Percentiles rank a stretch among this genome's conserved stretches.
These are phyloP conservation scores for Monsonia emarginata DNA, from an alignment of 441 rosid species.

Conservation along the genomic window DNA sequence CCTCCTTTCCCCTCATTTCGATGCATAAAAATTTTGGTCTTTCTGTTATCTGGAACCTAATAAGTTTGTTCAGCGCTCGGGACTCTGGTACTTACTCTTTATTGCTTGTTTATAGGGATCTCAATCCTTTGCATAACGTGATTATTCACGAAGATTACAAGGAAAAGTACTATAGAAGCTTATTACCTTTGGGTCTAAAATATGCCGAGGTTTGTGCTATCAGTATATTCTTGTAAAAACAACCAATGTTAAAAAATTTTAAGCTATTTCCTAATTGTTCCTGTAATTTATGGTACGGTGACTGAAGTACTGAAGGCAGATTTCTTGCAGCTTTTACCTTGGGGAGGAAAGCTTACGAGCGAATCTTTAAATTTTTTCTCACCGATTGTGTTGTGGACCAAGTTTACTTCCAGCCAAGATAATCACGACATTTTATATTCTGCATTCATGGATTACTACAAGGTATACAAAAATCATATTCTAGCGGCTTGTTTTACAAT, in stretches of 20 bases:
- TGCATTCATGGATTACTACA: conserved; percentile 69
- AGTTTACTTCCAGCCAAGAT: conserved; percentile 49
- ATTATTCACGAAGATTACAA: conserved; percentile 43
- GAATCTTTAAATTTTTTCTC: conserved; percentile 83
- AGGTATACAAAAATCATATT: conserved; percentile 46
- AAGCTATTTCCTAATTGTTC: neutral
- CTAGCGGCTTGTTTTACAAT: neutral
- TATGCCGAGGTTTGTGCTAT: conserved; percentile 48
- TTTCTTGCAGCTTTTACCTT: conserved; percentile 75
- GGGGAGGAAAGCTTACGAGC: conserved; percentile 92
- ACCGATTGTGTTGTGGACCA: conserved; percentile 84
- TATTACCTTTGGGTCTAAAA: conserved; percentile 52
- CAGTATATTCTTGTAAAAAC: conserved; percentile 2
- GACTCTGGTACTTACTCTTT: conserved; percentile 10
- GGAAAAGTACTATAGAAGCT: conserved; percentile 55
- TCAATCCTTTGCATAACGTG: conserved; percentile 70
- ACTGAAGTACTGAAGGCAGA: conserved; percentile 39
- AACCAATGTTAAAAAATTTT: neutral
- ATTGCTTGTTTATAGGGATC: conserved; percentile 47
- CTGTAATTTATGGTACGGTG: conserved; percentile 18
- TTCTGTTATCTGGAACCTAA: neutral
- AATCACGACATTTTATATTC: conserved; percentile 43
- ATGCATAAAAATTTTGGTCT: neutral
- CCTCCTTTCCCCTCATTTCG: neutral
- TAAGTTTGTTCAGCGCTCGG: neutral